Base-by-base conservation (phyloP, 2,329 filamentous ascomycete genomes). In the Cladosporium sp. region DNA sequence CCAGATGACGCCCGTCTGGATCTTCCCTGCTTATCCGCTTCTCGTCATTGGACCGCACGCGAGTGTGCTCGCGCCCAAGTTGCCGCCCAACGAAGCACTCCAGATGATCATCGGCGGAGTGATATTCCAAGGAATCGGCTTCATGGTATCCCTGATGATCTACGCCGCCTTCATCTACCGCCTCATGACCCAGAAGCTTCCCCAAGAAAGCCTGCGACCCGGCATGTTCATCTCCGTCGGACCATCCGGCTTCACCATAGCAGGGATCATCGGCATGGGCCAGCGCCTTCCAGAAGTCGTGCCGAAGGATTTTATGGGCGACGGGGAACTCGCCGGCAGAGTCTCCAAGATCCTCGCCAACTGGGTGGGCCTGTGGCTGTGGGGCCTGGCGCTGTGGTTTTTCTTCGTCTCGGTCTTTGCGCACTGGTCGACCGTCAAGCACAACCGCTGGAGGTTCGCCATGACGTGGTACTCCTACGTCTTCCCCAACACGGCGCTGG, bases 401-500 rank as follows among this genome's bases (percentile, higher is more conserved):
- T 94, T 94, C 77, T 81, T 94, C 65, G 88, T 95, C 12, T 89
- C 88, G 1, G 85, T 91, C n/a, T 89, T 90, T 2, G 91, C 91
- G 1, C 85, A 94, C 66, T 90, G 85, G 83, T 89, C 88, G 33
- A 88, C 89, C 60, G 81, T 88, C 23, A 80, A 83, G 0, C 80
- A 84, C 12, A 83, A 84, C 44, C 85, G 82, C 64, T 86, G 93
- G 80, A 84, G 87, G 4, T 95, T 93, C 72, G 89, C 90, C 21
- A 93, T 95, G 90, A 91, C 89, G 1, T 96, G 91, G 88, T 95
- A 89, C 78, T 91, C 88, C 3, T 94, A 93, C 76, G 84, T 93
- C 5, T 93, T 93, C 72, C 91, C 91, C 1, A 92, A 93, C 71
- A 93, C 91, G 0, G 74, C 74, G 12, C 67, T 76, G 12, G 73